Evolutionary conservation across 2,329 filamentous ascomycete species (phyloP).

Genomic region (Orbilia ellipsospora): DNA sequence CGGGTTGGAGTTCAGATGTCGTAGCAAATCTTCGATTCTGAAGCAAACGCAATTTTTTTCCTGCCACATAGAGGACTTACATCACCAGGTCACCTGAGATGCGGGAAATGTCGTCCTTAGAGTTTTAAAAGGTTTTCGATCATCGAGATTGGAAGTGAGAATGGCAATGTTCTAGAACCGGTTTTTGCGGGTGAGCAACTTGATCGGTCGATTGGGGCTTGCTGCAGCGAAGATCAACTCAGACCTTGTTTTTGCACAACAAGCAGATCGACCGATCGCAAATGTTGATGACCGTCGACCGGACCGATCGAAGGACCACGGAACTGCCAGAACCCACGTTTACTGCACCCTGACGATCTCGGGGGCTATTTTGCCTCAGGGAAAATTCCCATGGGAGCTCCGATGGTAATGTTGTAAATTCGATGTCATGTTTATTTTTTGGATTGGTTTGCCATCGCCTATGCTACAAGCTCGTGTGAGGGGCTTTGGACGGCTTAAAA

Average conservation of each 20-base stretch:
- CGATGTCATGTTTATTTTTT: background rate
- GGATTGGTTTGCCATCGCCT: background rate
- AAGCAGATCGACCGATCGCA: constrained; percentile 36
- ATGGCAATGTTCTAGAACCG: constrained; percentile 11
- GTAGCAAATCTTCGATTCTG: too few species aligned
- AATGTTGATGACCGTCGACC: background rate
- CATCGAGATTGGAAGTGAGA: background rate
- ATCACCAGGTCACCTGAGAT: background rate
- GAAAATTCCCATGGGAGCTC: background rate
- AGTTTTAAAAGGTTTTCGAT: background rate
- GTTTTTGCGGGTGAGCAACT: background rate
- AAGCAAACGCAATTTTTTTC: background rate
- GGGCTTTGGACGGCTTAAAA: constrained; percentile 1
- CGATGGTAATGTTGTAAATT: background rate
- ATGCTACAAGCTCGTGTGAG: too few species aligned
- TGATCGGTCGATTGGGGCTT: constrained; percentile 4
- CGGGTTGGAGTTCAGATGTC: too few species aligned
- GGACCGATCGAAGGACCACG: too few species aligned
- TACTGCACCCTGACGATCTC: constrained; percentile 29
- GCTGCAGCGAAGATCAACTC: constrained; percentile 17
- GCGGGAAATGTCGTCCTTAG: background rate
- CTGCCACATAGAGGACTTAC: background rate
- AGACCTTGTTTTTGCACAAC: constrained; percentile 17
- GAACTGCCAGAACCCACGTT: background rate
- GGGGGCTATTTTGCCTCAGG: background rate